Evolutionary conservation across 2,329 filamentous ascomycete genomes (phyloP), one percentile per base, ranked within the genome.

Genomic region (Neurospora crassa): DNA sequence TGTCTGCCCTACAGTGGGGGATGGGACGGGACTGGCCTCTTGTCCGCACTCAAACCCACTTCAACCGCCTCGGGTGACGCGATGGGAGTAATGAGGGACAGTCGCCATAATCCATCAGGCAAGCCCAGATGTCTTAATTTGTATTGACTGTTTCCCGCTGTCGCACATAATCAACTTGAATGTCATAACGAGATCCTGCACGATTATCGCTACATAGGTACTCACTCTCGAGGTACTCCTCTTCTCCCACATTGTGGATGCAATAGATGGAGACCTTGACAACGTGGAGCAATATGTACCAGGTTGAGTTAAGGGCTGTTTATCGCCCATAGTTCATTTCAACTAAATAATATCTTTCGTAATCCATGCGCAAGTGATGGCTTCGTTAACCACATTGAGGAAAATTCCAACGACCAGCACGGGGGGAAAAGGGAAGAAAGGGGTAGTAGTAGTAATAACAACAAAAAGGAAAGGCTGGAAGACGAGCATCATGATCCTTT

Each of bases 261-360:
- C 12, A 29, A 53, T 6, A 29, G 20, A 53, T 29, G 47, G 47
- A 14, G 5, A 53, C 34, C 14, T 34, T 34, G 24, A 18, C 53
- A 37, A 37, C 8, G 11, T 18, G 7, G 24, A 63, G 53, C 53
- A 37, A 29, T 34, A 29, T 29, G 3, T 5, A 7, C 2, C 34
- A 37, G 53, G 53, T 63, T n/a, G 3, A 59, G 47, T 59, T 34
- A 16, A 63, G 53, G 24, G 53, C 24, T 34, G 24, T 63, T 63
- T 34, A 63, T 70, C 70, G 69, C 72, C 70, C 68, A 67, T 68
- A 67, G 45, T 76, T 74, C 73, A 76, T 75, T 63, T 76, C 73
- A 74, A 70, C 74, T 71, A 74, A 72, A 68, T 34, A 63, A 63
- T 75, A 74, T 73, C 70, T 63, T 63, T 76, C 75, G 70, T 73